A percentile compares a stretch with the other conserved stretches of the same genome.
phyloP scores from a whole-genome alignment of 2,329 filamentous ascomycete genomes.

The Ophiostoma sp. region DNA sequence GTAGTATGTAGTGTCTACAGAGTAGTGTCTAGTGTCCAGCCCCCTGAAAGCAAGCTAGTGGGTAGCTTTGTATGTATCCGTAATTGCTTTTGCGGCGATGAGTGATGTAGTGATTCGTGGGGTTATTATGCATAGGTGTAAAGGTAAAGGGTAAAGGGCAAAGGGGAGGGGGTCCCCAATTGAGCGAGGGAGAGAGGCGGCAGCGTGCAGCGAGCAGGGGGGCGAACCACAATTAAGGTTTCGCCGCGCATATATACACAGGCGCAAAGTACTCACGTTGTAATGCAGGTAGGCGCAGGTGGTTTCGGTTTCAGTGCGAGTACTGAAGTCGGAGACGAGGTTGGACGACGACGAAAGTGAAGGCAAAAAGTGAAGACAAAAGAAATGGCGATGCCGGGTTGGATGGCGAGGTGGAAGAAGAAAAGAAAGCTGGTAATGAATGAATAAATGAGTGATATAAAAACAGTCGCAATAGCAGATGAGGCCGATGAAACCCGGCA shows the following conservation, averaged over 20 bases:
- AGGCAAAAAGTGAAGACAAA: background rate
- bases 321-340: background rate
- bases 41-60: slow-evolving; percentile 13
- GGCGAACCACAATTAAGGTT: slow-evolving; percentile 26
- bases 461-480: background rate
- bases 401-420: background rate
- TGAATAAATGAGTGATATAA: background rate
- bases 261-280: slow-evolving; percentile 16
- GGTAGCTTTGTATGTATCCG: no score
- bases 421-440: background rate
- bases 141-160: background rate
- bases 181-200: background rate
- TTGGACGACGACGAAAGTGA: background rate
- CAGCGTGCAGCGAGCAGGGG: slow-evolving; percentile 16
- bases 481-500: background rate
- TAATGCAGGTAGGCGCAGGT: slow-evolving; percentile 15
- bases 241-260: slow-evolving; percentile 21
- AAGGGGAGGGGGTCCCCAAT: background rate
- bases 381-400: background rate
- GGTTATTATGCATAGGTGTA: background rate
- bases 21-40: background rate
- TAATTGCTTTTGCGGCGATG: background rate
- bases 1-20: background rate
- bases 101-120: slow-evolving; percentile 15
- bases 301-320: slow-evolving; percentile 19